These are phyloP conservation scores for Aspergillus ochraceus DNA, from an alignment of 2,329 filamentous ascomycete species.

Conservation along the genomic window DNA sequence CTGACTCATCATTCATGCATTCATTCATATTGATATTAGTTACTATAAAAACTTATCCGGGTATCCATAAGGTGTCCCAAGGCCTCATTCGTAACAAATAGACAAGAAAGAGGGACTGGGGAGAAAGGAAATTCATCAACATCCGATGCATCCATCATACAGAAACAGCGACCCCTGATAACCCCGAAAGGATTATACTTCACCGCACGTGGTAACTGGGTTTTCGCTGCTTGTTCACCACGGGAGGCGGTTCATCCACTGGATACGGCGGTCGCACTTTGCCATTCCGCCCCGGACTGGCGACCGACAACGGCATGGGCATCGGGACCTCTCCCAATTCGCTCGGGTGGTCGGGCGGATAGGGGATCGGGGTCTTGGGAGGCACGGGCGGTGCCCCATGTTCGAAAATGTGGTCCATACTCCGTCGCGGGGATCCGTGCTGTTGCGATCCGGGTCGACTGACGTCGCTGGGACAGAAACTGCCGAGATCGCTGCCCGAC, in stretches of 20 bases:
- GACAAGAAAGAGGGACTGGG: conserved; percentile 12
- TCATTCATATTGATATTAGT: not conserved
- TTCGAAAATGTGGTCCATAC: conserved; percentile 32
- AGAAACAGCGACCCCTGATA: conserved; percentile 5
- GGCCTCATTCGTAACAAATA: not conserved
- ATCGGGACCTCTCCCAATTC: conserved; percentile 33
- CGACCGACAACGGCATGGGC: conserved; percentile 34
- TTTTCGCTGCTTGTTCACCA: conserved; percentile 82
- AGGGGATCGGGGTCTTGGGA: conserved; percentile 73
- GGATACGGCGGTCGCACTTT: conserved; percentile 69
- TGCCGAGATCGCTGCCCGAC: conserved; percentile 27
- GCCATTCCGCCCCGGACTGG: conserved; percentile 15
- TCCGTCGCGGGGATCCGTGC: conserved; percentile 34
- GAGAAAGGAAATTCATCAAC: not conserved
- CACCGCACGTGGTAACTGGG: conserved; percentile 66
- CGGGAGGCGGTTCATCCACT: conserved; percentile 74
- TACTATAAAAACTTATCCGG: not conserved
- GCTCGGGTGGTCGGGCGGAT: conserved; percentile 35
- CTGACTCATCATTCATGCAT: not conserved
- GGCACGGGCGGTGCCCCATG: conserved; percentile 64
- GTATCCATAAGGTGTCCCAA: not conserved
- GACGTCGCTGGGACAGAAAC: conserved; percentile 39
- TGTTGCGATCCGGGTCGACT: conserved; percentile 29
- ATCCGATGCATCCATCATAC: not conserved
- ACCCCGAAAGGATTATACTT: conserved; percentile 11